Evolutionary conservation across 1,139 yeast species (phyloP), one percentile per base, ranked within the genome.

Genomic region (Geotrichum klebahnii): DNA sequence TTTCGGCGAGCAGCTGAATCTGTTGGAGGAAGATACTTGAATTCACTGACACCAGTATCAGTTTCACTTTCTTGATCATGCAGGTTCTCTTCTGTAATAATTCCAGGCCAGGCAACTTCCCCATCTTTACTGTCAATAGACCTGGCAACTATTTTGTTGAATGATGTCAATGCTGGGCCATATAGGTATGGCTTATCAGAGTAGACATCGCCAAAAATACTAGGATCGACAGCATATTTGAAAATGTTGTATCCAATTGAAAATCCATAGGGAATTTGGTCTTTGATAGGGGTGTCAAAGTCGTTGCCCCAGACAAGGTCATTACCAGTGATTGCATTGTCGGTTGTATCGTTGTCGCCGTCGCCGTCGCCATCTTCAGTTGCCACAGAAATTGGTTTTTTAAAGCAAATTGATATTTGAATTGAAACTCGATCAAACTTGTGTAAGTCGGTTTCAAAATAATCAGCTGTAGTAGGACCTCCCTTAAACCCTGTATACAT

Each of bases 241-340:
- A 75, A 70, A n/a, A 73, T 53, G 37, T 62, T 61, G 50, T 70
- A 74, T 59, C 84, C 87, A 63, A 64, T 70, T 60, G 73, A 75
- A 64, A 68, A 79, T 58, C 76, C 86, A 71, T 68, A 81, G 2
- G 92, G 92, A 10, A 84, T 74, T 52, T 74, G 72, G 52, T 81
- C 82, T 38, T 74, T 69, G 39, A 84, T 77, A 0, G 88, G 82
- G 29, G 72, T 66, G 20, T 74, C 78, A 63, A 82, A 81, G 61
- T 84, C 90, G 60, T 84, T 84, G 1, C 90, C 90, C 68, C 80
- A 83, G 12, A 79, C 57, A 47, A 83, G 66, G 14, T 75, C 74
- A 42, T 76, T 71, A 0, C 85, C 87, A 31, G 61, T 60, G 17
- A 80, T 71, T 31, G 72, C 69, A 16, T 55, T 53, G n/a, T 41